These are phyloP conservation scores for Iberis pinnata DNA, from an alignment of 345 rosid genomes.

Conservation along the genomic window DNA sequence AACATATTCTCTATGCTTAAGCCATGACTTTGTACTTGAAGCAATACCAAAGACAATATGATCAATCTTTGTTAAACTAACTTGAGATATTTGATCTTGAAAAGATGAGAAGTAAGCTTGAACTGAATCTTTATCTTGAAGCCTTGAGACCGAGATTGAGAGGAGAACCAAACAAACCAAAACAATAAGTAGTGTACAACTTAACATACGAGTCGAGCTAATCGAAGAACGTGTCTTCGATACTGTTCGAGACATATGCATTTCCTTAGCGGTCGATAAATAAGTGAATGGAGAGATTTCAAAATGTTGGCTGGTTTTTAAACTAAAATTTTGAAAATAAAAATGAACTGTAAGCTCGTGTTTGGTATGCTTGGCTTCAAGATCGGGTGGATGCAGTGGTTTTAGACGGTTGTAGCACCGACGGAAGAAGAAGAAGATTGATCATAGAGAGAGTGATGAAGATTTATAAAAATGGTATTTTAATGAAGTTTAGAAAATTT, in stretches of 20 bases:
- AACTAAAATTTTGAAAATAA: too few relatives aligned
- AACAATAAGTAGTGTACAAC: constrained; percentile 34
- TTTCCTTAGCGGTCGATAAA: too few relatives aligned
- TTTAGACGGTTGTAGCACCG: too few relatives aligned
- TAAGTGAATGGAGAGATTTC: too few relatives aligned
- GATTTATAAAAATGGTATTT: neutral
- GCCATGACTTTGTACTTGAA: constrained; percentile 50
- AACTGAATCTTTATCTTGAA: constrained; percentile 25
- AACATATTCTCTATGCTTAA: constrained; percentile 46
- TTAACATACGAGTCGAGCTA: constrained; percentile 24
- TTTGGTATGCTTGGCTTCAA: neutral
- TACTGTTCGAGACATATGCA: neutral
- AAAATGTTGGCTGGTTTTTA: too few relatives aligned
- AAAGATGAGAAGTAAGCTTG: constrained; percentile 23
- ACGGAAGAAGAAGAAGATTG: neutral
- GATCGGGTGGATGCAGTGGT: too few relatives aligned
- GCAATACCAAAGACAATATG: constrained; percentile 71
- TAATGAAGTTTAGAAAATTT: neutral
- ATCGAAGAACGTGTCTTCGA: constrained; percentile 28
- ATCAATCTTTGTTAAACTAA: constrained; percentile 33
- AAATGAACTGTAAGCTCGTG: too few relatives aligned
- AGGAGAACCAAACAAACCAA: constrained; percentile 36
- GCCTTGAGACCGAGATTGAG: constrained; percentile 31
- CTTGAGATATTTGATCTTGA: constrained; percentile 14
- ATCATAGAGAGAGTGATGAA: neutral